Evolutionary conservation across 305 asterid species (phyloP), one percentile per base, ranked within the genome.

Genomic region (Rubia tinctorum): DNA sequence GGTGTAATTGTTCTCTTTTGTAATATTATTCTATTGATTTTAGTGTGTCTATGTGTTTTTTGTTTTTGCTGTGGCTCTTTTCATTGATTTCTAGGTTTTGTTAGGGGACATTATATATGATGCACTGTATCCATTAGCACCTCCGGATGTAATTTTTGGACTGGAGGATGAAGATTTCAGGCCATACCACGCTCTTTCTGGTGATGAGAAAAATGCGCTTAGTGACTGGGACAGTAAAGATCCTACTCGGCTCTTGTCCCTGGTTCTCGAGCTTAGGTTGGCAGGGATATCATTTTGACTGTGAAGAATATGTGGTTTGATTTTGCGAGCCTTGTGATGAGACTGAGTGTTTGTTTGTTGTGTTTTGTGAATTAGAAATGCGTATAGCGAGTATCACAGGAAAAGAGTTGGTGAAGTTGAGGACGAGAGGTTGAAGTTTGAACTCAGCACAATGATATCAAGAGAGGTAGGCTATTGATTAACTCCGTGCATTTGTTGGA

Each of bases 71-170:
- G n/a, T n/a, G n/a, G n/a, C n/a, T n/a, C n/a, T n/a, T n/a, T n/a
- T n/a, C n/a, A n/a, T n/a, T n/a, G n/a, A n/a, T 37, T 2, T 39
- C 22, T 65, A 39, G 8, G 68, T 18, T 76, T 63, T 66, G 66
- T 77, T 68, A 91, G 99, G 99, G 99, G 99, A 91, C 86, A 83
- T 91, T 45, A 70, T 86, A 69, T 91, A 83, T 83, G 89, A 90
- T 78, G 97, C 96, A 0, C 66, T 79, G 78, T 91, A 90, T 82
- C 97, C 99, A n/a, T 70, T 94, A 82, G 86, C 94, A 49, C 86
- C 86, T 5, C 99, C 99, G 2, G 97, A 94, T 85, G 76, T 94
- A 66, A 88, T 94, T 71, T 94, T 94, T 67, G 95, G 90, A 40
- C 87, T 86, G 4, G 97, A 90, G 61, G 97, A 94, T 64, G 96